A percentile compares a stretch with the other conserved stretches of the same genome.
Conservation (phyloP, 2,329 filamentous ascomycete genomes). For the Diaporthe amygdali region DNA sequence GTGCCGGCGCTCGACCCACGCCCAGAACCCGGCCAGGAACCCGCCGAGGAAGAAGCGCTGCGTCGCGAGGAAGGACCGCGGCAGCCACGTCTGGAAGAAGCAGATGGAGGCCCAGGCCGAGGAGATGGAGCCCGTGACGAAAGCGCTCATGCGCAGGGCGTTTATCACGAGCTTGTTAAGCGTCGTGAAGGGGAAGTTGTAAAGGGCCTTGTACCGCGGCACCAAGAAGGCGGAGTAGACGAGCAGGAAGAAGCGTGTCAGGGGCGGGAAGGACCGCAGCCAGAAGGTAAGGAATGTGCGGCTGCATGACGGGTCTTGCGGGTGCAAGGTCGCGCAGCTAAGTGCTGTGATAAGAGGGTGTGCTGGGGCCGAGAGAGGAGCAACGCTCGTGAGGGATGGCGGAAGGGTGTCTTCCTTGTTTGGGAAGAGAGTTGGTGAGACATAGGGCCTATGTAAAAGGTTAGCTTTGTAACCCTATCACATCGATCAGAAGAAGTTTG, state of each 20-base stretch:
- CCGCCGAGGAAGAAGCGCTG: slow-evolving; percentile 91
- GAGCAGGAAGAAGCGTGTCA: slow-evolving; percentile 79
- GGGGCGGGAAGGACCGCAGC: slow-evolving; percentile 79
- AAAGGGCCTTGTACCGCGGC: slow-evolving; percentile 69
- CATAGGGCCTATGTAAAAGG: slow-evolving; percentile 63
- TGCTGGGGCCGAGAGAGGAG: slow-evolving; percentile 80
- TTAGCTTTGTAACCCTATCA: slow-evolving; percentile 28
- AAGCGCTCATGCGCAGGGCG: slow-evolving; percentile 77
- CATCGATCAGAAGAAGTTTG: not conserved
- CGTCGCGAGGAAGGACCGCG: slow-evolving; percentile 74
- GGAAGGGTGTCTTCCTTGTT: slow-evolving; percentile 69
- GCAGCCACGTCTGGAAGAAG: slow-evolving; percentile 82
- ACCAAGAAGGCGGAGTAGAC: slow-evolving; percentile 76
- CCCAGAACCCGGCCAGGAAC: slow-evolving; percentile 84
- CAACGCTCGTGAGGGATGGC: slow-evolving; percentile 67
- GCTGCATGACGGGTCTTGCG: slow-evolving; percentile 83
- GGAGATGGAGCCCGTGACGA: slow-evolving; percentile 82
- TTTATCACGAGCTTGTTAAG: slow-evolving; percentile 69
- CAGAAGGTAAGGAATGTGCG: slow-evolving; percentile 89
- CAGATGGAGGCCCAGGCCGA: slow-evolving; percentile 90
- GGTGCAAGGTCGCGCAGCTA: slow-evolving; percentile 89
- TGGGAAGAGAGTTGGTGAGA: slow-evolving; percentile 87
- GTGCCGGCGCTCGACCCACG: slow-evolving; percentile 71
- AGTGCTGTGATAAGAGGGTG: slow-evolving; percentile 86
- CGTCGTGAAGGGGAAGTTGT: slow-evolving; percentile 71